A percentile compares a stretch with the other conserved stretches of the same genome.
These are phyloP conservation scores for Acacia confusa DNA, from an alignment of 306 rosid genomes.

Conservation along the genomic window DNA sequence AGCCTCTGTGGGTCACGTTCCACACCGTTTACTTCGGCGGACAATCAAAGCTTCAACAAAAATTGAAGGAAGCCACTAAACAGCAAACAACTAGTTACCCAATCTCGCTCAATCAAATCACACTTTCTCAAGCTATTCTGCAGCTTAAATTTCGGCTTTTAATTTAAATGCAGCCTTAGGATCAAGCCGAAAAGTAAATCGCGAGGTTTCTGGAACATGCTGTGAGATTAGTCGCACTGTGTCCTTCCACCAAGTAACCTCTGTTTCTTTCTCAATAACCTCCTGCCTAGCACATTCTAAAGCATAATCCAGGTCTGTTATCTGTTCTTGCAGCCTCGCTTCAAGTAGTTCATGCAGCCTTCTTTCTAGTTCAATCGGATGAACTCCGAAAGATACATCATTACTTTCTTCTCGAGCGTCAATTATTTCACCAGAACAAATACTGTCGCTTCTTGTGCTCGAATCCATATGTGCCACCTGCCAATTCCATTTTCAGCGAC, in stretches of 20 bases:
- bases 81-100: conserved; percentile 12
- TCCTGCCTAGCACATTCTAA: conserved; percentile 58
- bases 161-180: conserved; percentile 36
- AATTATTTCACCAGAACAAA: conserved; percentile 50
- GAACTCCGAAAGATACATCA: conserved; percentile 57
- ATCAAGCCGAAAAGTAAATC: conserved; percentile 50
- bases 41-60: conserved; percentile 6
- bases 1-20: conserved; percentile 13
- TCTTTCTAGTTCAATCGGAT: conserved; percentile 73
- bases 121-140: conserved; percentile 34
- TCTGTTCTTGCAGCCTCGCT: conserved; percentile 66
- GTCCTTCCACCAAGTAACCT: conserved; percentile 80
- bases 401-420: conserved; percentile 45
- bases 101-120: conserved; percentile 17
- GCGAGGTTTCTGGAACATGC: conserved; percentile 53
- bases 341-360: conserved; percentile 78
- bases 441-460: conserved; percentile 30
- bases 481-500: conserved; percentile 37
- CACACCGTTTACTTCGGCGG: conserved; percentile 19
- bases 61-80: not conserved
- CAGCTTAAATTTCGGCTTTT: conserved; percentile 38
- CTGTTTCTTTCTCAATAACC: conserved; percentile 63
- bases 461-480: conserved; percentile 47
- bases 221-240: conserved; percentile 49
- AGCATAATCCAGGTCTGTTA: conserved; percentile 70